Percentiles rank a stretch among this genome's conserved stretches.
Evolutionary conservation across 2,329 filamentous ascomycete genomes (phyloP).

Genomic region (Fusarium devonianum): DNA sequence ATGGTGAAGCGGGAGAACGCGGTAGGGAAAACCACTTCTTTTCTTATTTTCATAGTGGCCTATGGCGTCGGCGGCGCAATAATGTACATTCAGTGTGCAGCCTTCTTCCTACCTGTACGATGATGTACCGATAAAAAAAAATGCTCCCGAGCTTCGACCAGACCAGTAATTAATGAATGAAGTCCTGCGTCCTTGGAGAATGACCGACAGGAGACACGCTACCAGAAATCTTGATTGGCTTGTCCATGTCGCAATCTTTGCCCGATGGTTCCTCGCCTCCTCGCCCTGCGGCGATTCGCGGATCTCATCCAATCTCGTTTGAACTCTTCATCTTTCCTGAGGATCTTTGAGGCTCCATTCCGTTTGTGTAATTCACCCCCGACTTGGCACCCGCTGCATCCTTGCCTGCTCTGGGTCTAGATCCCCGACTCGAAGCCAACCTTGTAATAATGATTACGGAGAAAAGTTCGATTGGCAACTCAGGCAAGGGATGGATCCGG

Average conservation of each 20-base stretch:
- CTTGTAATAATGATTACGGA: conserved; percentile 20
- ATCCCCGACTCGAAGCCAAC: conserved; percentile 26
- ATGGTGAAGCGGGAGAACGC: conserved; percentile 14
- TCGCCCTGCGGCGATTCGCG: conserved; percentile 24
- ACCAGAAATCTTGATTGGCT: conserved; percentile 16
- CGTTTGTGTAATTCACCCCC: conserved; percentile 32
- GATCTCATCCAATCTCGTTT: conserved; percentile 28
- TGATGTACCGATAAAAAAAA: conserved; percentile 23
- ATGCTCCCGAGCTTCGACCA: conserved; percentile 25
- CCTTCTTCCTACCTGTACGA: conserved; percentile 35
- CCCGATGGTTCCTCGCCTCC: conserved; percentile 12
- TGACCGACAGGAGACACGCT: too few species aligned
- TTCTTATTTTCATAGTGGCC: conserved; percentile 24
- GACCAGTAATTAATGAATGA: too few species aligned
- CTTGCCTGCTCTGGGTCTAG: conserved; percentile 28
- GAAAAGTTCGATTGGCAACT: conserved; percentile 10
- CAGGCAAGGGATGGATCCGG: conserved; percentile 2
- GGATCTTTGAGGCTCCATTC: conserved; percentile 30
- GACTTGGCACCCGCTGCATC: conserved; percentile 33
- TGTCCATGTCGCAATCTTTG: conserved; percentile 15
- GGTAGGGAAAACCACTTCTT: conserved; percentile 24
- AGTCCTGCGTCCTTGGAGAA: too few species aligned
- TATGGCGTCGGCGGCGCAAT: conserved; percentile 30
- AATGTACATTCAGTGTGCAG: conserved; percentile 27
- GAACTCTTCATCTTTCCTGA: neutral